A percentile compares a stretch with the other conserved stretches of the same genome.
Conservation (phyloP, 257 asterid genomes). For the Scutellaria minor region DNA sequence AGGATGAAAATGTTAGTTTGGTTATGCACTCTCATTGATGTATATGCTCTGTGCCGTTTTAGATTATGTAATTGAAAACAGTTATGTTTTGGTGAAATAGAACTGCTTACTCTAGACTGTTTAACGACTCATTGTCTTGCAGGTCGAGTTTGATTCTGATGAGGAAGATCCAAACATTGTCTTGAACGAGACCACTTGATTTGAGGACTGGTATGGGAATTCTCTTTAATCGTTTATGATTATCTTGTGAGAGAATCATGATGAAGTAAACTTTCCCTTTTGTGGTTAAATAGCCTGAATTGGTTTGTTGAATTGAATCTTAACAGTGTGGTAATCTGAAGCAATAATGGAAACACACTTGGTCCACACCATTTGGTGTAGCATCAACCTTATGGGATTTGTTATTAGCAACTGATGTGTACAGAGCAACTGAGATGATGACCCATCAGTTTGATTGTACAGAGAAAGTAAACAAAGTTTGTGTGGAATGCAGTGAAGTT, state of each 20-base stretch:
- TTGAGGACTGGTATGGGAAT: background rate
- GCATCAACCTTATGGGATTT: no score
- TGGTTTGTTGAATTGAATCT: slow-evolving; percentile 1
- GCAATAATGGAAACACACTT: background rate
- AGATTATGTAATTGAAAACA: slow-evolving; percentile 1
- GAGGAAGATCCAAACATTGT: slow-evolving; percentile 80
- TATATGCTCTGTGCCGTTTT: background rate
- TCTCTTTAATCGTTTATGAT: slow-evolving; percentile 1
- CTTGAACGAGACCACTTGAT: slow-evolving; percentile 38
- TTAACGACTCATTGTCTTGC: slow-evolving; percentile 37
- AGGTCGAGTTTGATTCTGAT: slow-evolving; percentile 88
- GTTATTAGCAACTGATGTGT: background rate
- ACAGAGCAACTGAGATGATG: background rate
- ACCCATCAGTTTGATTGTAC: background rate
- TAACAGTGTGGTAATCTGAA: background rate
- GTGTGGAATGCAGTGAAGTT: slow-evolving; percentile 4
- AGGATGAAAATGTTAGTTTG: slow-evolving; percentile 75
- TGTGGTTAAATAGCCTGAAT: background rate
- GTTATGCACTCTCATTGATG: background rate
- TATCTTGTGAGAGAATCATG: background rate
- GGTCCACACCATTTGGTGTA: background rate
- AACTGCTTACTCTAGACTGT: background rate
- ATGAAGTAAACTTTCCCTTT: background rate
- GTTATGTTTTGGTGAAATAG: slow-evolving; percentile 1
- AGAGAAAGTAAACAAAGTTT: background rate